Conservation (phyloP, 805 yeast species). For the Komagataella kurtzmanii region DNA sequence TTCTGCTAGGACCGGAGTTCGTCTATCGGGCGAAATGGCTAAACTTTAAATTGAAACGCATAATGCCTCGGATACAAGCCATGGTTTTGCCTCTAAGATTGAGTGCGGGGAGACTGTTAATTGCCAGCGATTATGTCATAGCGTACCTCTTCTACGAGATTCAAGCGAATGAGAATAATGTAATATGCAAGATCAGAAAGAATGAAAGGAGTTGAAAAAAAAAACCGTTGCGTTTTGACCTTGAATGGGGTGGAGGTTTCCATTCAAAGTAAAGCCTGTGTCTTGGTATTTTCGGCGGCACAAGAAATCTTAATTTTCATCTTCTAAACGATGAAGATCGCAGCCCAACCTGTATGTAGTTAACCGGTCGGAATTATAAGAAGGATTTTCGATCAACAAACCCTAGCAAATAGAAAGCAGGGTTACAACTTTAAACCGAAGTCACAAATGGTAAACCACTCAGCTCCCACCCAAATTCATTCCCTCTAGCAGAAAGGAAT, state of each 20-base stretch:
- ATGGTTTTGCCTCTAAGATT: neutral
- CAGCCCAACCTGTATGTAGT: no score
- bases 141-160: neutral
- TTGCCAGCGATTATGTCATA: neutral
- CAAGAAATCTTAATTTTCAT: no score
- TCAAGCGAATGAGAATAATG: neutral
- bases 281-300: no score
- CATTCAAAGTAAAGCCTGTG: no score
- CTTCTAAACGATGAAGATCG: no score
- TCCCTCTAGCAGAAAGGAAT: neutral
- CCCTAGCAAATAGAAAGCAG: neutral
- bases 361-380: no score
- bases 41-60: neutral
- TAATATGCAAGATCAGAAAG: neutral
- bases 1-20: neutral
- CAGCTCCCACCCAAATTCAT: neutral
- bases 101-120: no score
- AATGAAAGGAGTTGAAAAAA: neutral
- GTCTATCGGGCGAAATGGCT: no score
- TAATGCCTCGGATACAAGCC: neutral
- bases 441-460: neutral
- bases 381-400: neutral
- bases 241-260: no score
- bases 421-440: neutral
- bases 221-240: neutral